Evolutionary conservation across 345 rosid species (phyloP).

Genomic region (Aegle marmelos): DNA sequence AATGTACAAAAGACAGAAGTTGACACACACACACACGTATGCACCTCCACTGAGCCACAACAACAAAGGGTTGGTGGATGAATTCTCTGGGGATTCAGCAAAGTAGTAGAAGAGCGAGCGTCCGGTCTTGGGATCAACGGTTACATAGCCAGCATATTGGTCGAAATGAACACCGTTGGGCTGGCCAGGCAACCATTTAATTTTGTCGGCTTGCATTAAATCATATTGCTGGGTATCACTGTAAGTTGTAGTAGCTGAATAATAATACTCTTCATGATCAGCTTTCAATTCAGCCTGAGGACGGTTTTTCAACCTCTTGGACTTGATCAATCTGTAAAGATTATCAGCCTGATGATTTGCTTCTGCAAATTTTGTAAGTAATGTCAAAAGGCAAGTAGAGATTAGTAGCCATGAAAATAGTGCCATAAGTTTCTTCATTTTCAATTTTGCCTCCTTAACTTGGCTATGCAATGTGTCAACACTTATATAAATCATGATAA

Average conservation of each 20-base stretch:
- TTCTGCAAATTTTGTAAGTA: background rate
- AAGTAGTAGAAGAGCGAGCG: conserved; percentile 36
- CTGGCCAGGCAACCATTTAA: conserved; percentile 18
- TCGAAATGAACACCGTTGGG: conserved; percentile 21
- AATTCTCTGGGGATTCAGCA: conserved; percentile 31
- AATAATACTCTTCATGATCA: too few species aligned
- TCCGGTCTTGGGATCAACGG: conserved; percentile 16
- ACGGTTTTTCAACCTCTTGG: background rate
- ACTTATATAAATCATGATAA: background rate
- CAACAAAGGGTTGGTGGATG: conserved; percentile 41
- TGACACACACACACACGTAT: background rate
- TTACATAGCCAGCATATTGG: conserved; percentile 29
- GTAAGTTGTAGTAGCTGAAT: background rate
- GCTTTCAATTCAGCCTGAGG: background rate
- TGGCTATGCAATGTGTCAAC: background rate
- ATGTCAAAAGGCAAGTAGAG: background rate
- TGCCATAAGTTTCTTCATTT: background rate
- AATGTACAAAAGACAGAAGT: conserved; percentile 15
- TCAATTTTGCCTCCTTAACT: background rate
- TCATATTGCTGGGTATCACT: conserved; percentile 25
- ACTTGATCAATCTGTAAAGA: background rate
- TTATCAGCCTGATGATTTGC: background rate
- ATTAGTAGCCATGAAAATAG: conserved; percentile 1
- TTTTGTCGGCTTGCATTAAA: conserved; percentile 24
- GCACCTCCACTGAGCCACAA: conserved; percentile 22